Base-by-base conservation (phyloP, 164 flowering plant genomes). In the Chimonanthus praecox region DNA sequence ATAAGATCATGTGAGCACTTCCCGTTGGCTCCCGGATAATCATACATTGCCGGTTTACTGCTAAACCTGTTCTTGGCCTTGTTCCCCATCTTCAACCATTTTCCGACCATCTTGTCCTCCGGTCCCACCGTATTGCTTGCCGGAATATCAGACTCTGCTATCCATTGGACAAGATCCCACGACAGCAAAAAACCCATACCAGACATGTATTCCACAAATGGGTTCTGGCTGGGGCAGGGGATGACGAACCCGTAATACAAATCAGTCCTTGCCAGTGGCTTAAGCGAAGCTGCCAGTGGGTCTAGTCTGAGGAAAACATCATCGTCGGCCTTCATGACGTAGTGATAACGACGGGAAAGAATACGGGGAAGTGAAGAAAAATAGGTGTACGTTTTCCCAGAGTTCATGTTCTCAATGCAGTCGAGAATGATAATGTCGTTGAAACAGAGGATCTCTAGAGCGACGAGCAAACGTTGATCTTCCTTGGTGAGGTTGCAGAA, bases 261-360 rank as follows among this genome's bases (percentile, higher is more conserved):
- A 73, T 88, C 94, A 1, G 3, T 44, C 66, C 91, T 83, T 0
- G 85, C 81, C 20, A 84, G 43, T 3, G 83, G 83, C 63, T 20
- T 47, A 2, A 88, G 77, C 0, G 91, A 82, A 20, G 61, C 50
- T 2, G 82, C 84, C 71, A 87, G 66, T 0, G 78, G 85, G 1
- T 49, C 75, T 3, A 87, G 70, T 73, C 91, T 67, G 7, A 88
- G 18, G 76, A 71, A 89, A 7, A 82, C 82, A 61, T 88, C 94
- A 33, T 89, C 91, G 63, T 88, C 94, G 0, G 86, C 89, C 77
- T 89, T 89, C 91, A 89, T 87, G 62, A 88, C 85, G 46, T 88
- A 88, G 71, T 86, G 84, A 47, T 88, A 89, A 1, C 64, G 76
- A 6, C 46, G 71, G 2, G 74, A 61, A 6, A 83, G 79, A 47